Base-by-base conservation (phyloP, 371 early-diverging fungal species). In the Lichtheimia hyalospora region DNA sequence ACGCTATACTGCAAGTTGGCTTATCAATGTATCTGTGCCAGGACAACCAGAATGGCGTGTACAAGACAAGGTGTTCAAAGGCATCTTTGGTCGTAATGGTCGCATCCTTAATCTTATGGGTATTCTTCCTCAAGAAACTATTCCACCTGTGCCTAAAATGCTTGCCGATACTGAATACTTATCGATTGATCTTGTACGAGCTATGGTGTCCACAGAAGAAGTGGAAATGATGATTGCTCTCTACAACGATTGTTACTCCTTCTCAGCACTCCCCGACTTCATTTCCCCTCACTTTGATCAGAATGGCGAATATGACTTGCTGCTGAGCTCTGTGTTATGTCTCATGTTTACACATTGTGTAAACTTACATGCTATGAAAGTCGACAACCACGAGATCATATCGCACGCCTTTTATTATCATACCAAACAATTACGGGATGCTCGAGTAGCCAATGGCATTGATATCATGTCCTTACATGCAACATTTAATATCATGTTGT, bases 181-280 rank as follows among this genome's bases (percentile, higher is more conserved):
- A 6, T 56, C 67, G 1, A 62, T 62, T 27, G 67, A 67, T 20
- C 14, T 67, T 43, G 67, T 62, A 28, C 62, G 67, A 18, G 67
- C 67, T 24, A 67, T 67, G 67, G 62, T 67, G 5, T 62, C 67
- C 0, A 51, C 51, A 0, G 67, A 67, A 56, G 67, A 67, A 54
- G 58, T 67, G 10, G 62, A 67, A 16, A 62, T 62, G 67, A 54
- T 67, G 51, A 67, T 67, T 59, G 62, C 58, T 14, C 58, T 67
- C 1, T 67, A 67, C 59, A 67, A 67, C 27, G 67, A 67, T 40
- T 67, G 67, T 43, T 67, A 58, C 46, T 67, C 67, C 14, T 67
- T 67, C 53, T 67, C 67, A 0, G 58, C 67, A 14, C 54, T 67
- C 16, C 67, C 67, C 3, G 67, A 67, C 14, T 67, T 67, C 42